Percentiles rank a stretch among this genome's conserved stretches.
These are phyloP conservation scores for Solanum acaule DNA, from an alignment of 257 asterid genomes.

Conservation along the genomic window DNA sequence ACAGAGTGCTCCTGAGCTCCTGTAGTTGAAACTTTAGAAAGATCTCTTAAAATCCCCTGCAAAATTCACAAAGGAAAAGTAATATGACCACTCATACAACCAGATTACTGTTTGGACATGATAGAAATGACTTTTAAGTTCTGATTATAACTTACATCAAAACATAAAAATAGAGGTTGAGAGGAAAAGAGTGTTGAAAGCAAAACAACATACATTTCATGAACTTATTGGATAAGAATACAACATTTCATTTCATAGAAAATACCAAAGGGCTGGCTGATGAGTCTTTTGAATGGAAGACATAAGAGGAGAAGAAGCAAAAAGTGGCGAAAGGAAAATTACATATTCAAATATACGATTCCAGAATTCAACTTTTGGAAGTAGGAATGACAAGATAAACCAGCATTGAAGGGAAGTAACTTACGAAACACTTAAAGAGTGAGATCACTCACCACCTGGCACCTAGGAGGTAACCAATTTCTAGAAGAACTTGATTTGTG, in stretches of 20 bases:
- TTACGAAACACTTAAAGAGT: neutral
- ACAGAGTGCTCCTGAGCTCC: neutral
- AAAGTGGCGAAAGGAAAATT: neutral
- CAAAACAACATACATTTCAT: neutral
- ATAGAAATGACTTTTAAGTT: neutral
- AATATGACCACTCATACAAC: neutral
- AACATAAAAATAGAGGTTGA: neutral
- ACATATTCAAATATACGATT: neutral
- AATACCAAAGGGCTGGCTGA: neutral
- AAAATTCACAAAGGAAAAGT: neutral
- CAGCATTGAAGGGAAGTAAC: neutral
- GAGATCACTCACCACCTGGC: neutral
- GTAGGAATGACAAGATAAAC: neutral
- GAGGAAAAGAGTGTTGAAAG: neutral
- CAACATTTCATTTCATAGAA: neutral
- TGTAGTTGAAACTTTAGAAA: neutral
- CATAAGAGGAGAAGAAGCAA: neutral
- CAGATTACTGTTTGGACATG: neutral
- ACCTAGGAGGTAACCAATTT: neutral
- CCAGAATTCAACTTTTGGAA: neutral
- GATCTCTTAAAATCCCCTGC: constrained; percentile 5
- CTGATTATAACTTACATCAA: neutral
- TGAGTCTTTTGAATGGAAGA: neutral
- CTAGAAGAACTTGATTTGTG: neutral
- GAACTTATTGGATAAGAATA: neutral